These are phyloP conservation scores for Penicillium sp. DNA, from an alignment of 2,329 filamentous ascomycete species.

Conservation along the genomic window DNA sequence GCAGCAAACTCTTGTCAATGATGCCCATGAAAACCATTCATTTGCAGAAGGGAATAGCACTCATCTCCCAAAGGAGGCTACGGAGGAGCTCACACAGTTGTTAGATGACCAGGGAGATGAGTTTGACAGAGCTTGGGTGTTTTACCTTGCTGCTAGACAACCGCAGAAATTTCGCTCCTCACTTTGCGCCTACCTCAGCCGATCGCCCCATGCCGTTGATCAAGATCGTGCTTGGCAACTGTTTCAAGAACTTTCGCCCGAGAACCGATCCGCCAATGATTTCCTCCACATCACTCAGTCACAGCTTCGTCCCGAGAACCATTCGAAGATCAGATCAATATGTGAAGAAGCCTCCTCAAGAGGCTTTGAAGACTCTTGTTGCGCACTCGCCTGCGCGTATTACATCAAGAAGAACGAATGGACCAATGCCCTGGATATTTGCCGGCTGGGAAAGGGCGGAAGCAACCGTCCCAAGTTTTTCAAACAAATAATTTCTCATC, in stretches of 20 bases:
- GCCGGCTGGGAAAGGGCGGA: constrained; percentile 19
- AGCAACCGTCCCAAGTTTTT: not conserved
- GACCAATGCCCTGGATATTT: constrained; percentile 31
- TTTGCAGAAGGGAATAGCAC: not conserved
- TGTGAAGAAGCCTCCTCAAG: constrained; percentile 40
- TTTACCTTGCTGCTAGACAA: constrained; percentile 35
- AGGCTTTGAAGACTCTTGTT: constrained; percentile 26
- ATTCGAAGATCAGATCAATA: constrained; percentile 40
- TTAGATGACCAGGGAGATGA: constrained; percentile 16
- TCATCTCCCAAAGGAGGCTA: constrained; percentile 12
- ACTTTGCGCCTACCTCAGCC: constrained; percentile 40
- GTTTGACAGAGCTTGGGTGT: constrained; percentile 44
- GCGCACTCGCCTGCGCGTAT: constrained; percentile 32
- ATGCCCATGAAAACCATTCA: not conserved
- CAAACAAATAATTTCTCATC: not conserved
- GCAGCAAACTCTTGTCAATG: constrained; percentile 2
- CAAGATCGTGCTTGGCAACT: constrained; percentile 45
- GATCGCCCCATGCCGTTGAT: constrained; percentile 40
- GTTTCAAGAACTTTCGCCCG: constrained; percentile 43
- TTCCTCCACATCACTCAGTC: constrained; percentile 48
- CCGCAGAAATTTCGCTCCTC: constrained; percentile 25
- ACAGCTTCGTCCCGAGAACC: constrained; percentile 39
- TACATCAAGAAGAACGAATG: constrained; percentile 34
- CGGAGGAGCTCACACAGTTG: constrained; percentile 18
- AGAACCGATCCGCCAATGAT: constrained; percentile 40